phyloP scores from a whole-genome alignment of 2,329 filamentous ascomycete genomes.

The Epichloe amarillans region DNA sequence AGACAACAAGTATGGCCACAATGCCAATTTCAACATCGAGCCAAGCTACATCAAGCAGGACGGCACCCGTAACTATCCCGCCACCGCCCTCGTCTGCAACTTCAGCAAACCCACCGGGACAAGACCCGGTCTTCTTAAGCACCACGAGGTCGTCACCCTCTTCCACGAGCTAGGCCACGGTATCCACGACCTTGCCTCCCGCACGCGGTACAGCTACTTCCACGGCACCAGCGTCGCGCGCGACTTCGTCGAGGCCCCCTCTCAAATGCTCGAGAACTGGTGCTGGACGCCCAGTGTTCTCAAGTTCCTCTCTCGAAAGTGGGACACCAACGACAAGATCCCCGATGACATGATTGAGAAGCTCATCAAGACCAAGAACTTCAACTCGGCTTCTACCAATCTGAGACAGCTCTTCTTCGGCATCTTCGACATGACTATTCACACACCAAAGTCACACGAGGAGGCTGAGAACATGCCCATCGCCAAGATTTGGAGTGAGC shows the following conservation, averaged over 20 bases:
- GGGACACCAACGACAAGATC: slow-evolving; percentile 55
- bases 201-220: slow-evolving; percentile 50
- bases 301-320: slow-evolving; percentile 58
- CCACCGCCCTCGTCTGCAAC: slow-evolving; percentile 72
- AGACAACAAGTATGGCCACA: slow-evolving; percentile 72
- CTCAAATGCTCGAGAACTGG: slow-evolving; percentile 66
- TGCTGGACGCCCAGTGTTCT: slow-evolving; percentile 57
- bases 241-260: slow-evolving; percentile 57
- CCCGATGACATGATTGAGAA: slow-evolving; percentile 62
- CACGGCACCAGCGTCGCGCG: slow-evolving; percentile 53
- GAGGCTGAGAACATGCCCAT: slow-evolving; percentile 54
- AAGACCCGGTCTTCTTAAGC: slow-evolving; percentile 69
- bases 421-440: slow-evolving; percentile 73
- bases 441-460: slow-evolving; percentile 55
- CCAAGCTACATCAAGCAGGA: slow-evolving; percentile 55
- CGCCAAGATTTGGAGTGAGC: slow-evolving; percentile 55
- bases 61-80: slow-evolving; percentile 60
- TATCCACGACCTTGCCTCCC: slow-evolving; percentile 54
- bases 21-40: slow-evolving; percentile 73
- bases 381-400: slow-evolving; percentile 70
- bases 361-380: slow-evolving; percentile 64
- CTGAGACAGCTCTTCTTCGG: slow-evolving; percentile 69
- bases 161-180: slow-evolving; percentile 68
- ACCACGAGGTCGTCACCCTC: slow-evolving; percentile 69
- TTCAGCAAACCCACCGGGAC: slow-evolving; percentile 67